Evolutionary conservation across 2,329 filamentous ascomycete species (phyloP).

Genomic region (Aspergillus texensis): DNA sequence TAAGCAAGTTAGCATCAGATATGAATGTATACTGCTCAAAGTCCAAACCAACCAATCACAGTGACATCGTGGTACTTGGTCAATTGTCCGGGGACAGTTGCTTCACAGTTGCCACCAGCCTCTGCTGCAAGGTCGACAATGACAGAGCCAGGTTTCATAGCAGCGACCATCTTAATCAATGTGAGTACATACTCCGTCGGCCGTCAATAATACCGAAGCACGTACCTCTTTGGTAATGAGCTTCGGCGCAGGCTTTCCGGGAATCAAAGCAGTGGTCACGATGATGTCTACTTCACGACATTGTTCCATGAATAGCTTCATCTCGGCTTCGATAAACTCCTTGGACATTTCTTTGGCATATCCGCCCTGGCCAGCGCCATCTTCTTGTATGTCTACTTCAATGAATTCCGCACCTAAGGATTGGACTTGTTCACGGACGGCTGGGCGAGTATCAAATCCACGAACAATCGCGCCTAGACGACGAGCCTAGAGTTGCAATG

Average conservation of each 20-base stretch:
- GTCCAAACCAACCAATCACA: constrained; percentile 67
- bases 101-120: constrained; percentile 84
- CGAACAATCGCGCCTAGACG: constrained; percentile 87
- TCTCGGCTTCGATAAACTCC: constrained; percentile 88
- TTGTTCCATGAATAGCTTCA: constrained; percentile 89
- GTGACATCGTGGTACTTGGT: constrained; percentile 75
- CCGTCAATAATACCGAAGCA: constrained; percentile 1
- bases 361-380: constrained; percentile 79
- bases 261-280: constrained; percentile 89
- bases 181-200: constrained; percentile 5
- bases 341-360: constrained; percentile 95
- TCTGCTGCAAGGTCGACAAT: constrained; percentile 87
- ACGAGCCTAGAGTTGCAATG: constrained; percentile 57
- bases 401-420: constrained; percentile 88
- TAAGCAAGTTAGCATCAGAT: constrained; percentile 27
- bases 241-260: constrained; percentile 78
- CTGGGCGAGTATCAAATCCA: constrained; percentile 88
- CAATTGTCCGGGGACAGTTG: constrained; percentile 73
- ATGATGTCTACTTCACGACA: constrained; percentile 88
- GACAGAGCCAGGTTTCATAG: constrained; percentile 89
- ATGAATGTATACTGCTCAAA: not conserved
- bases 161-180: constrained; percentile 65
- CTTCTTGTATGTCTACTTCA: constrained; percentile 82
- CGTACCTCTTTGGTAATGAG: constrained; percentile 72
- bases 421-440: constrained; percentile 84